Conservation (phyloP, 169 alveolate genomes). For the Theileria orientalis region DNA sequence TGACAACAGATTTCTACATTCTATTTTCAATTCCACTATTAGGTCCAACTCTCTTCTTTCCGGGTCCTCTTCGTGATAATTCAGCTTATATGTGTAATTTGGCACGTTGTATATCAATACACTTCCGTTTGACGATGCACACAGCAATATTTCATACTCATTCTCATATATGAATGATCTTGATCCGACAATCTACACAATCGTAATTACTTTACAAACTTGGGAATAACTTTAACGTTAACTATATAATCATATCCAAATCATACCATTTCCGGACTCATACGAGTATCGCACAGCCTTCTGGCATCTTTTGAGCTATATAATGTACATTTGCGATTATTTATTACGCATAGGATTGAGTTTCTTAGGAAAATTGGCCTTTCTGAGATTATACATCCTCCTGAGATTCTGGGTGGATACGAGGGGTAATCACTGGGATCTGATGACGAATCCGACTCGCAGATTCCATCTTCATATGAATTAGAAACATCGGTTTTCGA, state of each 20-base stretch:
- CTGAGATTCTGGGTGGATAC: slow-evolving; percentile 17
- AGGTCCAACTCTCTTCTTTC: background rate
- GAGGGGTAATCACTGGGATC: background rate
- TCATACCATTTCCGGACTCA: slow-evolving; percentile 47
- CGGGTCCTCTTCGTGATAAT: background rate
- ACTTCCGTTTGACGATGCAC: slow-evolving; percentile 53
- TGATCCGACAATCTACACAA: slow-evolving; percentile 31
- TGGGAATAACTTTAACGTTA: too few species aligned
- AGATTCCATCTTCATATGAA: background rate
- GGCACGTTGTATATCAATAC: slow-evolving; percentile 4
- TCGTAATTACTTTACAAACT: background rate
- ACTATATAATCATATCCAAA: background rate
- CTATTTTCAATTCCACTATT: background rate
- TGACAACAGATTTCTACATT: background rate
- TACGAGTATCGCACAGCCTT: slow-evolving; percentile 18
- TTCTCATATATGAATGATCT: slow-evolving; percentile 21
- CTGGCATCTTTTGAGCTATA: slow-evolving; percentile 34
- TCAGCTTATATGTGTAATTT: too few species aligned
- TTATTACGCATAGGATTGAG: slow-evolving; percentile 28
- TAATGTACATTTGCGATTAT: slow-evolving; percentile 52
- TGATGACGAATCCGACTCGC: background rate
- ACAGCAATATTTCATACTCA: slow-evolving; percentile 12
- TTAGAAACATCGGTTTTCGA: too few species aligned
- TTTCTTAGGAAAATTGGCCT: slow-evolving; percentile 34
- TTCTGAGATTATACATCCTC: slow-evolving; percentile 55